phyloP scores from a whole-genome alignment of 257 asterid species.

The Fraxinus americana region DNA sequence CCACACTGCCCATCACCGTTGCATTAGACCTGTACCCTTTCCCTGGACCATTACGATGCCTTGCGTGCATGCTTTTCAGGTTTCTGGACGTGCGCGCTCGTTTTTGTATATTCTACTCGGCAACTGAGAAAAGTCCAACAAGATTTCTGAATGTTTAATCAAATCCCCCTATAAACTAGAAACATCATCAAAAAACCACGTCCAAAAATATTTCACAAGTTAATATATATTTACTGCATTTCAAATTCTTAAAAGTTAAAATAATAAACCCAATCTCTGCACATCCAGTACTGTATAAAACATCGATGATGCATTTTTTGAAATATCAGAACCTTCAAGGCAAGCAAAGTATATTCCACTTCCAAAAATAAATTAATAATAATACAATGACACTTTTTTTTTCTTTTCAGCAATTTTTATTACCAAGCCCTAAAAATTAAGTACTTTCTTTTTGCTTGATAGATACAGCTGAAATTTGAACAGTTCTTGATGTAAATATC shows the following conservation, averaged over 20 bases:
- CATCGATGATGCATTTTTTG: background rate
- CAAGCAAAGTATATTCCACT: background rate
- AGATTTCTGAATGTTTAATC: background rate
- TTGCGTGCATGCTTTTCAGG: constrained; percentile 60
- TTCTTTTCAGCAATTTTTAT: background rate
- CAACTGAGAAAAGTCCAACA: constrained; percentile 22
- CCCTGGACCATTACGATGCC: constrained; percentile 69
- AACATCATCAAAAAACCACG: background rate
- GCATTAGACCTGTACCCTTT: constrained; percentile 70
- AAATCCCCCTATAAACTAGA: background rate
- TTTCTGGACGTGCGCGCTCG: constrained; percentile 1
- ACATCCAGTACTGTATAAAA: background rate
- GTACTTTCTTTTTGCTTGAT: background rate
- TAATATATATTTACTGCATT: background rate
- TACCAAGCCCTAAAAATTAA: constrained; percentile 24
- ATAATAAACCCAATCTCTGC: constrained; percentile 1
- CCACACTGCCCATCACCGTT: constrained; percentile 60
- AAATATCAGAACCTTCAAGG: background rate
- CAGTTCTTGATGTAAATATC: background rate
- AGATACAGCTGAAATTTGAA: background rate
- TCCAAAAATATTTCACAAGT: background rate
- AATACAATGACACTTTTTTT: background rate
- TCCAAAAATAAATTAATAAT: background rate
- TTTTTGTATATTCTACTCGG: constrained; percentile 10
- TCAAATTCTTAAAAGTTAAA: background rate